Percentiles rank a stretch among this genome's conserved stretches.
Evolutionary conservation across 768 basidiomycete genomes (phyloP).

Genomic region (Pleurotus tuber-regium): DNA sequence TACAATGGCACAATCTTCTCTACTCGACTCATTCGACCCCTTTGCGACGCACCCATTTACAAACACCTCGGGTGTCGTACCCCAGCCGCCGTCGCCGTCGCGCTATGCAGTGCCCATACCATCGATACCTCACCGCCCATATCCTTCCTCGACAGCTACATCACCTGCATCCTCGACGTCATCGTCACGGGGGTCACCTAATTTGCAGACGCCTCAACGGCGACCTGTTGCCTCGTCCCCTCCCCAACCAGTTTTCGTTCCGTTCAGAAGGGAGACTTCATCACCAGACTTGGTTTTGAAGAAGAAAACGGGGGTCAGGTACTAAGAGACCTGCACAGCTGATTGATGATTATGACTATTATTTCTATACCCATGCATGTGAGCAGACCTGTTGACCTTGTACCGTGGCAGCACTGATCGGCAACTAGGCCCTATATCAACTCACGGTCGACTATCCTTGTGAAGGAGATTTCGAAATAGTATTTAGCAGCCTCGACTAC

Average conservation of each 20-base stretch:
- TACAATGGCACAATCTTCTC: conserved; percentile 29
- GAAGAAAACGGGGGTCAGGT: conserved; percentile 24
- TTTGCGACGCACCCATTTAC: conserved; percentile 61
- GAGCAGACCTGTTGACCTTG: neutral
- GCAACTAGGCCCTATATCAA: too few species aligned
- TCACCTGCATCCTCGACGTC: conserved; percentile 19
- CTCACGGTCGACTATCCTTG: too few species aligned
- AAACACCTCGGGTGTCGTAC: conserved; percentile 36
- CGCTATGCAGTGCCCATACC: conserved; percentile 43
- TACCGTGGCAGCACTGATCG: too few species aligned
- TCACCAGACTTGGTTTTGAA: conserved; percentile 53
- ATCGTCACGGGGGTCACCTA: conserved; percentile 13
- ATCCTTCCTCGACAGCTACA: conserved; percentile 11
- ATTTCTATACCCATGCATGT: conserved; percentile 7
- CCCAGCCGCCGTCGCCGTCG: conserved; percentile 44
- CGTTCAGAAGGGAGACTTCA: conserved; percentile 49
- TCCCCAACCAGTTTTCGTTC: conserved; percentile 43
- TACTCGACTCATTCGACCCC: conserved; percentile 52
- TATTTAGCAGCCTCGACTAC: too few species aligned
- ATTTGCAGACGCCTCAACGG: conserved; percentile 26
- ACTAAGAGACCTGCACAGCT: neutral
- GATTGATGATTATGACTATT: neutral
- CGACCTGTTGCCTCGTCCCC: conserved; percentile 17
- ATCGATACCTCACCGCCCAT: conserved; percentile 24
- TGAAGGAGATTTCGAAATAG: too few species aligned